phyloP scores from a whole-genome alignment of 2,329 filamentous ascomycete species.

The Tolypocladium sp. region DNA sequence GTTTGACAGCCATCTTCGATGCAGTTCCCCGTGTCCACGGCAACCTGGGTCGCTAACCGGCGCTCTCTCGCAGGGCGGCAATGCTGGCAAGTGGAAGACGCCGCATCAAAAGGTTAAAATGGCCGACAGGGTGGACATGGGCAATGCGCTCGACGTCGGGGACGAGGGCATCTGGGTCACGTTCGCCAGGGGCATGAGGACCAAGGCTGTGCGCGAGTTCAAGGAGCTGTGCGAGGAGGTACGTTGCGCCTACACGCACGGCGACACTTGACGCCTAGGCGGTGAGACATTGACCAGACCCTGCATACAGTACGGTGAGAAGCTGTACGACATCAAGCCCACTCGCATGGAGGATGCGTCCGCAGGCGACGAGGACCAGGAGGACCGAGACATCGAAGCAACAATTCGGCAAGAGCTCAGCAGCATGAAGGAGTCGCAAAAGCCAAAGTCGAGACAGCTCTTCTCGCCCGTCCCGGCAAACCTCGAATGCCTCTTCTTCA shows the following conservation, averaged over 20 bases:
- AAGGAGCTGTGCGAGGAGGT: conserved; percentile 58
- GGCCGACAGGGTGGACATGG: conserved; percentile 29
- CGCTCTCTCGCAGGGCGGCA: conserved; percentile 31
- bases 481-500: conserved; percentile 56
- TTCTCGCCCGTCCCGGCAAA: conserved; percentile 46
- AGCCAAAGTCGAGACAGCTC: conserved; percentile 31
- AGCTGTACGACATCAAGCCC: conserved; percentile 43
- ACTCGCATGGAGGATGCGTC: conserved; percentile 21
- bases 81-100: conserved; percentile 51
- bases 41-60: background rate
- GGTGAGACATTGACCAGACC: conserved; percentile 5
- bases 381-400: conserved; percentile 59
- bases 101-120: conserved; percentile 46
- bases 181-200: conserved; percentile 63
- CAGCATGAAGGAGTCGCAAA: conserved; percentile 39
- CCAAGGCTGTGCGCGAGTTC: conserved; percentile 60
- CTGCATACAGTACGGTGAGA: conserved; percentile 51
- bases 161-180: conserved; percentile 73
- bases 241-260: conserved; percentile 9
- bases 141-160: conserved; percentile 50
- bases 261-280: background rate
- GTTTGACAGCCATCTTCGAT: background rate
- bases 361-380: conserved; percentile 31
- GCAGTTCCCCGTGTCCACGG: background rate
- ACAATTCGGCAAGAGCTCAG: conserved; percentile 65